These are phyloP conservation scores for Phaeosphaeria sp. DNA, from an alignment of 2,329 filamentous ascomycete genomes.

Conservation along the genomic window DNA sequence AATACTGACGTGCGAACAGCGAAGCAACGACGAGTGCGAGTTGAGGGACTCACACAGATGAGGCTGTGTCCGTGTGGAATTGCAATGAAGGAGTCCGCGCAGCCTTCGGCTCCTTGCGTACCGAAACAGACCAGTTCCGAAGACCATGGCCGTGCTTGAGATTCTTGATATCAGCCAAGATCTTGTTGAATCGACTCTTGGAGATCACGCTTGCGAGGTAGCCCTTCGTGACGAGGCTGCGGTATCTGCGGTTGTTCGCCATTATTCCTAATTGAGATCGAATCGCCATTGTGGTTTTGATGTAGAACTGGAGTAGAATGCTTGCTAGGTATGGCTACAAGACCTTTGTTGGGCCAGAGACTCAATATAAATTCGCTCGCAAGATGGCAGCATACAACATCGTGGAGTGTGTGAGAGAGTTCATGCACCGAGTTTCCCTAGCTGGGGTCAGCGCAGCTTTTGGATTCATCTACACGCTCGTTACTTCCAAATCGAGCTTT, in stretches of 20 bases:
- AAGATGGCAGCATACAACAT: too few relatives aligned
- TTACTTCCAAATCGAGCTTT: too few relatives aligned
- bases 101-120: conserved; percentile 6
- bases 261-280: too few relatives aligned
- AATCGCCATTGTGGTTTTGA: too few relatives aligned
- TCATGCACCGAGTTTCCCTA: too few relatives aligned
- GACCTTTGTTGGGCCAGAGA: too few relatives aligned
- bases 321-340: too few relatives aligned
- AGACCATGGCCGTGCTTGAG: conserved; percentile 8
- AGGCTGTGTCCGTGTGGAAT: not conserved
- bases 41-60: conserved; percentile 6
- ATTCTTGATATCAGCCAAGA: conserved; percentile 7
- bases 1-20: conserved; percentile 1
- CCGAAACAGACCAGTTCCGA: conserved; percentile 8
- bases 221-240: not conserved
- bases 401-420: too few relatives aligned
- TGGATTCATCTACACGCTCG: too few relatives aligned
- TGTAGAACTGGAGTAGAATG: too few relatives aligned
- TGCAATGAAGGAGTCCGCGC: conserved; percentile 5
- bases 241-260: not conserved
- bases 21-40: conserved; percentile 10
- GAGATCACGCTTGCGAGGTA: conserved; percentile 6
- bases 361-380: too few relatives aligned
- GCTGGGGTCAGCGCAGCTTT: too few relatives aligned
- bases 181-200: conserved; percentile 7